phyloP scores from a whole-genome alignment of 768 basidiomycete genomes.

The Tylopilus felleus region DNA sequence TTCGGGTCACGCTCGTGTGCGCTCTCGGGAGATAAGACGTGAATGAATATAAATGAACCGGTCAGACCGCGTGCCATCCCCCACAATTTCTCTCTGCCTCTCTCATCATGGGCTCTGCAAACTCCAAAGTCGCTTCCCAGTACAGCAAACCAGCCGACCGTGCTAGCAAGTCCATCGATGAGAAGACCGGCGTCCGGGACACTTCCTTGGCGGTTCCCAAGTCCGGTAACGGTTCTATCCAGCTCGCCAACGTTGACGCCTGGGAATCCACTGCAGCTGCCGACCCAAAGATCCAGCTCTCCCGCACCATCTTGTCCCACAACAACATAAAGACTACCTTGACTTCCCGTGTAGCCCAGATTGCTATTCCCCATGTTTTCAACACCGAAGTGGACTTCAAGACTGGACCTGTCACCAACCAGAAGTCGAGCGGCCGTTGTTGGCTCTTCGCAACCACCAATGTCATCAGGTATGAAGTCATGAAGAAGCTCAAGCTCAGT shows the following conservation, averaged over 20 bases:
- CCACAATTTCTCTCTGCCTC: conserved; percentile 5
- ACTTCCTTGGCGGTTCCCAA: conserved; percentile 14
- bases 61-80: conserved; percentile 12
- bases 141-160: conserved; percentile 16
- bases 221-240: conserved; percentile 61
- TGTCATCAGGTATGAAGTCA: conserved; percentile 76
- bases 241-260: conserved; percentile 51
- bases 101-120: conserved; percentile 24
- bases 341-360: conserved; percentile 55
- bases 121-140: conserved; percentile 25
- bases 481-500: conserved; percentile 79
- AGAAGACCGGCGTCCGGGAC: conserved; percentile 18
- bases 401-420: conserved; percentile 80
- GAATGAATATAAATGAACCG: conserved; percentile 24
- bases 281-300: conserved; percentile 63
- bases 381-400: conserved; percentile 78
- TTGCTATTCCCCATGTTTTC: conserved; percentile 76
- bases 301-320: conserved; percentile 74
- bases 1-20: conserved; percentile 10
- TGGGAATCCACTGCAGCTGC: conserved; percentile 62
- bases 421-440: conserved; percentile 87
- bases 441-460: conserved; percentile 96
- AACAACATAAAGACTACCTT: conserved; percentile 62
- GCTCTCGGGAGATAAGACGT: conserved; percentile 15
- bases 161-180: conserved; percentile 21